Percentiles rank a stretch among this genome's conserved stretches.
Conservation (phyloP, 441 rosid genomes). For the Iberis amara region DNA sequence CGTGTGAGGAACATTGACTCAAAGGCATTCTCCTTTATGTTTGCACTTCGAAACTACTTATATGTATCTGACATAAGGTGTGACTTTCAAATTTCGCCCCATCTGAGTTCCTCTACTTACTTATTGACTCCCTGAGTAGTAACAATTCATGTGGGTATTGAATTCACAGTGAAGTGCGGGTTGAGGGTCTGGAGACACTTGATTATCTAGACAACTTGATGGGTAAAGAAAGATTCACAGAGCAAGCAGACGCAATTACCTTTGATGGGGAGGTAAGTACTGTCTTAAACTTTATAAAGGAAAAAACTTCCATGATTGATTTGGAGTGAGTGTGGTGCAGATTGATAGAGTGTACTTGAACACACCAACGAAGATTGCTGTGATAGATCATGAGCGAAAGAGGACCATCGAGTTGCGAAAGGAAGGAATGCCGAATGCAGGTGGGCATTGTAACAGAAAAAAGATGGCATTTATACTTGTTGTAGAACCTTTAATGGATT, state of each 20-base stretch:
- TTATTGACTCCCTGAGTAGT: not conserved
- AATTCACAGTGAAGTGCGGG: slow-evolving; percentile 55
- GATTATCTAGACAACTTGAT: slow-evolving; percentile 55
- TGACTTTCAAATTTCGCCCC: not conserved
- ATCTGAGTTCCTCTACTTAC: not conserved
- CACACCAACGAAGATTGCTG: slow-evolving; percentile 51
- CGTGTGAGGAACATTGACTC: slow-evolving; percentile 56
- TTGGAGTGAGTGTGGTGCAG: slow-evolving; percentile 22
- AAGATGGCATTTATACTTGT: too few relatives aligned
- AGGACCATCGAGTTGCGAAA: slow-evolving; percentile 51
- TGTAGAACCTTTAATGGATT: too few relatives aligned
- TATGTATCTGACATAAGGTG: slow-evolving; percentile 62
- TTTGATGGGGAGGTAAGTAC: slow-evolving; percentile 50
- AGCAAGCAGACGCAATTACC: slow-evolving; percentile 62
- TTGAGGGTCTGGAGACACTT: slow-evolving; percentile 65
- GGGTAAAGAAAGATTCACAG: slow-evolving; percentile 44
- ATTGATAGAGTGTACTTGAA: slow-evolving; percentile 55
- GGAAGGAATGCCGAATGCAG: slow-evolving; percentile 51
- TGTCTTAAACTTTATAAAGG: too few relatives aligned
- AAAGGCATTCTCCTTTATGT: slow-evolving; percentile 49
- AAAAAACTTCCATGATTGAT: too few relatives aligned
- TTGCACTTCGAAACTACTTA: slow-evolving; percentile 44
- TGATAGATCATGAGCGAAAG: slow-evolving; percentile 59
- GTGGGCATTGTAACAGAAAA: slow-evolving; percentile 3
- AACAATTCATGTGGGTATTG: too few relatives aligned